Base-by-base conservation (phyloP, 371 early-diverging fungal genomes). In the Choanephora cucurbitarum region DNA sequence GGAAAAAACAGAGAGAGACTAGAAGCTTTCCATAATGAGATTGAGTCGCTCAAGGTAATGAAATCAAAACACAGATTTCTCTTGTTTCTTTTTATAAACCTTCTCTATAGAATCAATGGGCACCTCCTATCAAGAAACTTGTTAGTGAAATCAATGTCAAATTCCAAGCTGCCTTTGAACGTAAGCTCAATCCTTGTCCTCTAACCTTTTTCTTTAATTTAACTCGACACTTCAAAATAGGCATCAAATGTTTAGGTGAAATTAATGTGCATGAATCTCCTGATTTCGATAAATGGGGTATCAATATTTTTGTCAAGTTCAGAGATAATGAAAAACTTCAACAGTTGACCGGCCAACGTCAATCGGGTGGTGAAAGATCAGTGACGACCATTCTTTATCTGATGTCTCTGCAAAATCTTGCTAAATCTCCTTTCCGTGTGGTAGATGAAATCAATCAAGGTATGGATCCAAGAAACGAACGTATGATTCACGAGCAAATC, bases 401-500 rank as follows among this genome's bases (percentile, higher is more conserved):
- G 48, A 93, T 99, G 85, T 84, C 99, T 5, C 82, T 99, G 45
- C 99, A 99, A 79, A 72, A 79, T 31, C 72, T 93, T 34, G 93
- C 93, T 10, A 80, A 81, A 13, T 81, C 95, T 9, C 99, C 99
- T 7, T 99, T 99, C 86, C 89, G 99, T 46, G 94, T 99, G 0
- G 99, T 99, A 9, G 99, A 99, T 79, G 99, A 99, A 75, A 99
- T 99, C 60, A 99, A 99, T 74, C 99, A 99, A 75, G 99, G 99
- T 55, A 99, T 99, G 99, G 99, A 99, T 74, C 92, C 93, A 55
- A 78, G 89, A 37, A 99, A 99, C 67, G 99, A 99, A 69, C 89
- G 98, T 31, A 78, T 92, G 75, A 90, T 99, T 14, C 99, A 99
- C 71, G 75, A 86, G n/a, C 93, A 94, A 55, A 84, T 98, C 47